Base-by-base conservation (phyloP, 495 filamentous ascomycete genomes). In the Penicillium parvum region DNA sequence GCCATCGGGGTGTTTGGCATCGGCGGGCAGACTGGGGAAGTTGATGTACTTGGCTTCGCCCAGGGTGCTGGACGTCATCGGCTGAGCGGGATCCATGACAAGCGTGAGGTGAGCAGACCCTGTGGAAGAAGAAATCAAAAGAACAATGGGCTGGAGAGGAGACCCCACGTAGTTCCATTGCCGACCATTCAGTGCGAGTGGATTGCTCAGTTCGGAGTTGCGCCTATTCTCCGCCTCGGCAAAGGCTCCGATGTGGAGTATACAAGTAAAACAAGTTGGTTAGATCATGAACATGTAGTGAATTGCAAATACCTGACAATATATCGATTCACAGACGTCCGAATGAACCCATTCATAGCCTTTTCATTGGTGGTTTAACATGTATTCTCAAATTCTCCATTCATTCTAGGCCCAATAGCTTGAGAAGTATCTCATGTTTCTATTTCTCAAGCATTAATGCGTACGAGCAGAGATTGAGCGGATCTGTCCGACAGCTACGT, bases 11-110 rank as follows among this genome's bases (percentile, higher is more conserved):
- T 75, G 66, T 47, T 68, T 78, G 37, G 75, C 71, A 37, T 69
- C 75, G 30, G 71, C 66, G 28, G 82, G 76, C 15, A 82, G 63
- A 50, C 71, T 68, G 36, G 73, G 71, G 49, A 86, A 87, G 48
- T 82, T 64, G 47, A 86, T 71, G 45, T 78, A 85, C 45, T 73
- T 75, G 11, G 81, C 69, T 53, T 76, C 71, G 44, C 49, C 45
- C 30, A 57, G 40, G 18, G 51, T 52, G 27, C 38, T 47, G 15
- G 58, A 40, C 39, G 40, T 44, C 12, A 37, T 53, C 29, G 56
- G 50, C 14, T 57, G 41, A 21, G 59, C 43, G 16, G 50, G 22
- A 35, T 62, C 61, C 63, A 69, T 66, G 32, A 11, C 19, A 32
- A 16, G 4, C 2, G 15, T 8, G 11, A 37, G 15, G 16, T 39